These are phyloP conservation scores for Pyracantha coccinea DNA, from an alignment of 331 rosid genomes.

Conservation along the genomic window DNA sequence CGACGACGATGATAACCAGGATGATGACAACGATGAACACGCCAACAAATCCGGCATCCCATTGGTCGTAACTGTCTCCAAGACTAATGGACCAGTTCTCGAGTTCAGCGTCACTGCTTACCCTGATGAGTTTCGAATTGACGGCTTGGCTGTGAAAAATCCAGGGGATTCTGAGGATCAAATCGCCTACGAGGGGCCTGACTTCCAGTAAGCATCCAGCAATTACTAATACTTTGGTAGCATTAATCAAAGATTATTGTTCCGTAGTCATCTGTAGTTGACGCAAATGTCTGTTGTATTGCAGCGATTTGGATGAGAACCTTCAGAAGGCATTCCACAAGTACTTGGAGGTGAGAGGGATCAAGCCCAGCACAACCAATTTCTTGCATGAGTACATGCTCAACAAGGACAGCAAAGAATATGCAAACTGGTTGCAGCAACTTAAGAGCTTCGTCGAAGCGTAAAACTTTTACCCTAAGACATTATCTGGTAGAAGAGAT, in stretches of 20 bases:
- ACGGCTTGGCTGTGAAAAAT: constrained; percentile 57
- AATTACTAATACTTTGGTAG: background rate
- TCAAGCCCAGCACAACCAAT: constrained; percentile 70
- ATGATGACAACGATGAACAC: constrained; percentile 34
- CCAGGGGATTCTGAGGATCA: constrained; percentile 58
- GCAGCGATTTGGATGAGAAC: constrained; percentile 77
- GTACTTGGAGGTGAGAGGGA: constrained; percentile 86
- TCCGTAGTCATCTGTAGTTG: background rate
- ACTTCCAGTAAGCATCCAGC: constrained; percentile 63
- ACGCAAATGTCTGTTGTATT: background rate
- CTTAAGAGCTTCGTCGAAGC: constrained; percentile 59
- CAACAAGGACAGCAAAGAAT: constrained; percentile 80
- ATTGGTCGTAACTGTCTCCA: constrained; percentile 54
- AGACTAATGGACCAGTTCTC: constrained; percentile 47
- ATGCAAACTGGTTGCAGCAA: constrained; percentile 65
- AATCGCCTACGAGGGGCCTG: constrained; percentile 80
- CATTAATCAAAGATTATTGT: background rate
- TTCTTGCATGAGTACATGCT: constrained; percentile 97
- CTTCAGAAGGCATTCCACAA: constrained; percentile 73
- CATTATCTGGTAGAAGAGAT: background rate
- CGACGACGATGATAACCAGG: constrained; percentile 17
- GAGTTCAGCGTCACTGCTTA: constrained; percentile 70
- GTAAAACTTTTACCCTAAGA: constrained; percentile 11
- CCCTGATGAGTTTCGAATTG: constrained; percentile 68
- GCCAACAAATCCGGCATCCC: constrained; percentile 62